These are phyloP conservation scores for Eimeria sp. DNA, from an alignment of 169 alveolate species.

Conservation along the genomic window DNA sequence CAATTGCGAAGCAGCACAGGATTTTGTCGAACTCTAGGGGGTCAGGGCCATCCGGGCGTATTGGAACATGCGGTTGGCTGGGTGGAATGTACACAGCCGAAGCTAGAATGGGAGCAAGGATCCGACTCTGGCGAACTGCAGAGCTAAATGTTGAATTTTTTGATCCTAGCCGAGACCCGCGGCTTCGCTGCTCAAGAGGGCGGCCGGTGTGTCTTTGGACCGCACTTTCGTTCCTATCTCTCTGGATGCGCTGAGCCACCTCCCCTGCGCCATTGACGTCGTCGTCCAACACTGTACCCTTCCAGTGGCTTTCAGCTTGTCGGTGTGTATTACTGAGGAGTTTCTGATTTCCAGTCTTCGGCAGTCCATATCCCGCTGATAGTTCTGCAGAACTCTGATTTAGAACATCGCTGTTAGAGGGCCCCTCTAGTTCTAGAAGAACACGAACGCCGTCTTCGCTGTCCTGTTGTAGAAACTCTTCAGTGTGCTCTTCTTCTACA, in stretches of 20 bases:
- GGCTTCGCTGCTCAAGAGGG: slow-evolving; percentile 27
- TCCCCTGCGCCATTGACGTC: not conserved
- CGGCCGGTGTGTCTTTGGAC: not conserved
- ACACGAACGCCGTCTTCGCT: slow-evolving; percentile 59
- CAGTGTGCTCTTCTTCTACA: slow-evolving; percentile 12
- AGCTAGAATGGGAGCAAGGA: slow-evolving; percentile 55
- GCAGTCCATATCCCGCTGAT: slow-evolving; percentile 6
- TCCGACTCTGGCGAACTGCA: slow-evolving; percentile 46
- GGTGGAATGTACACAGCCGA: slow-evolving; percentile 50
- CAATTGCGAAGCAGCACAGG: slow-evolving; percentile 61
- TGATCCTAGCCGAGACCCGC: slow-evolving; percentile 37
- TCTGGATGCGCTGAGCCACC: slow-evolving; percentile 10
- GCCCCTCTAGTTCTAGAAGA: slow-evolving; percentile 54
- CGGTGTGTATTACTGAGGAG: not conserved
- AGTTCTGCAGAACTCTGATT: slow-evolving; percentile 10
- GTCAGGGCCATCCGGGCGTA: slow-evolving; percentile 76
- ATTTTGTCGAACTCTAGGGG: slow-evolving; percentile 79
- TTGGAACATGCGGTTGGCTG: slow-evolving; percentile 51
- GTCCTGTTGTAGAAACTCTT: slow-evolving; percentile 14
- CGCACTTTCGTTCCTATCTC: slow-evolving; percentile 27
- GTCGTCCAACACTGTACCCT: not conserved
- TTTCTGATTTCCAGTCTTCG: not conserved
- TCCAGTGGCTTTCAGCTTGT: not conserved
- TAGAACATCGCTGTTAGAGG: slow-evolving; percentile 4
- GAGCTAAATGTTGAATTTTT: slow-evolving; percentile 23